phyloP scores from a whole-genome alignment of 139 green algal genomes.

The Gonium pectorale region DNA sequence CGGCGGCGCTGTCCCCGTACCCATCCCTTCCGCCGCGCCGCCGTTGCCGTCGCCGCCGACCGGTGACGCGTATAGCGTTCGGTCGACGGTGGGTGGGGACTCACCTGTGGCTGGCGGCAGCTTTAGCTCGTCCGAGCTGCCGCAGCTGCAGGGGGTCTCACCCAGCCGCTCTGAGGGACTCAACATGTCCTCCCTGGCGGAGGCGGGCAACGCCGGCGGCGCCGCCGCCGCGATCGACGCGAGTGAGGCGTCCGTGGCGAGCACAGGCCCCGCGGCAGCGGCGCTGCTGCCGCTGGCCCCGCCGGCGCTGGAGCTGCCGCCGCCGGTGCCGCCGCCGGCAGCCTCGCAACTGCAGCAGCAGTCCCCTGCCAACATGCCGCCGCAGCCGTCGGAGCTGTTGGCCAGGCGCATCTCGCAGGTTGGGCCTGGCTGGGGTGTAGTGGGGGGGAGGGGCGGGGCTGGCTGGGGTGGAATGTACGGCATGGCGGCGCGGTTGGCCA shows the following conservation, averaged over 20 bases:
- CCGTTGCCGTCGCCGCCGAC: neutral
- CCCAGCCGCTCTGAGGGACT: neutral
- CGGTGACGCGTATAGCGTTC: neutral
- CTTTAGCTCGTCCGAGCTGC: neutral
- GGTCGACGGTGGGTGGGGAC: neutral
- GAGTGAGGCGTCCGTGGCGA: neutral
- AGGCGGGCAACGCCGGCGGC: neutral
- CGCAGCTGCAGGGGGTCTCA: neutral
- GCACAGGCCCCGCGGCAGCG: no score
- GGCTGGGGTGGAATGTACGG: no score
- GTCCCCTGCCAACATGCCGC: neutral
- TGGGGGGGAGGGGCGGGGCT: no score
- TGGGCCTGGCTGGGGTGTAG: no score
- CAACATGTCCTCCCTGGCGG: neutral
- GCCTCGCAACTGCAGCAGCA: no score
- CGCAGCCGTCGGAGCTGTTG: constrained; percentile 10
- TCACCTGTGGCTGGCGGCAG: no score
- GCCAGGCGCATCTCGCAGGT: constrained; percentile 6
- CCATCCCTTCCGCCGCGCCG: neutral
- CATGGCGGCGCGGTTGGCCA: no score
- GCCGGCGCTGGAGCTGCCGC: no score
- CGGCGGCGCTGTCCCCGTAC: neutral
- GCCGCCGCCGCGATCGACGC: neutral
- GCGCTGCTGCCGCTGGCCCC: no score
- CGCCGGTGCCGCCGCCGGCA: no score